These are phyloP conservation scores for Oryza glumipatula DNA, from an alignment of 176 grass and related monocot genomes.

Conservation along the genomic window DNA sequence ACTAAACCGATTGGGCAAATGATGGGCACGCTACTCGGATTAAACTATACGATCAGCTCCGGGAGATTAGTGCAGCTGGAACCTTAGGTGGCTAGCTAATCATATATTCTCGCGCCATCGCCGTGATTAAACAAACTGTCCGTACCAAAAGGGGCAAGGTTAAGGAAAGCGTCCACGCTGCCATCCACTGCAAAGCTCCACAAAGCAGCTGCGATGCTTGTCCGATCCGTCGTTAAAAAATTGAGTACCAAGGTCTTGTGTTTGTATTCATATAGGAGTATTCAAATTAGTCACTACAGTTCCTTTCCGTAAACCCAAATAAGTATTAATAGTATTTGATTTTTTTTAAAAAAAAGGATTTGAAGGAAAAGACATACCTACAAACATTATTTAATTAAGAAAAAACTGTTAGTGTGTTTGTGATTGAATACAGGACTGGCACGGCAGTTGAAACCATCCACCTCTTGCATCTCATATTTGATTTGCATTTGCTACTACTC, in stretches of 20 bases:
- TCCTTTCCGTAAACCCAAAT: no score
- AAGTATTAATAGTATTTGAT: no score
- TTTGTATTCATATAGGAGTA: not conserved
- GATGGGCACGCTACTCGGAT: not conserved
- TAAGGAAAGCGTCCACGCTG: not conserved
- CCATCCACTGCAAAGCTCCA: not conserved
- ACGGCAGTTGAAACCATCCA: no score
- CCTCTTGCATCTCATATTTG: no score
- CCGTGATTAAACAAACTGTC: not conserved
- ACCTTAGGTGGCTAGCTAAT: not conserved
- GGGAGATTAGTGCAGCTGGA: not conserved
- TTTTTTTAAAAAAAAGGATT: no score
- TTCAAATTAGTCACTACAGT: not conserved
- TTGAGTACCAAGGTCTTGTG: not conserved
- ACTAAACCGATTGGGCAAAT: not conserved
- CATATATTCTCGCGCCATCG: not conserved
- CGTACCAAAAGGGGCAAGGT: not conserved
- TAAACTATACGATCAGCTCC: not conserved
- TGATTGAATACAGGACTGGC: no score
- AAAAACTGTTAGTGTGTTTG: no score
- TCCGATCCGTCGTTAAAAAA: not conserved
- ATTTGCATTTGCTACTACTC: no score
- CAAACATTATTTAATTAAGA: no score
- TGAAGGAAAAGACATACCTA: no score
- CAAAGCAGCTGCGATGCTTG: constrained; percentile 1